Evolutionary conservation across 441 rosid genomes (phyloP).

Genomic region (Biscutella laevigata): DNA sequence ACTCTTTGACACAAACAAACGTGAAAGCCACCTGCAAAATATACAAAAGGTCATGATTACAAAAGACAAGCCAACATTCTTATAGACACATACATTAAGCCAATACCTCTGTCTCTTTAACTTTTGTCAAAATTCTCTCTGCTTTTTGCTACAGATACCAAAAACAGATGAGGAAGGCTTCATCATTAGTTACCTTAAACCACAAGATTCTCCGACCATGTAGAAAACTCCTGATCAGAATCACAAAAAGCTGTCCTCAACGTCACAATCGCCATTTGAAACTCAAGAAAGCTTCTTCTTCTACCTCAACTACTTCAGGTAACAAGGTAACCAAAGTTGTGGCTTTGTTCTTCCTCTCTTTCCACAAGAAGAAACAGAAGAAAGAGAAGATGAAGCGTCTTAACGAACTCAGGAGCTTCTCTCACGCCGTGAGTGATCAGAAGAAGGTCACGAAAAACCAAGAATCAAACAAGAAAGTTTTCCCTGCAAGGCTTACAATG

Average conservation of each 20-base stretch:
- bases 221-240: constrained; percentile 27
- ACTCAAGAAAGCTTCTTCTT: constrained; percentile 29
- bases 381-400: constrained; percentile 32
- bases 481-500: constrained; percentile 19
- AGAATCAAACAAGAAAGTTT: constrained; percentile 23
- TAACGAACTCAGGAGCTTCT: constrained; percentile 27
- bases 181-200: constrained; percentile 24
- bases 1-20: constrained; percentile 11
- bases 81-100: neutral
- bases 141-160: neutral
- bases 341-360: constrained; percentile 29
- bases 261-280: constrained; percentile 24
- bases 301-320: constrained; percentile 15
- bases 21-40: constrained; percentile 24
- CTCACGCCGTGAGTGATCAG: constrained; percentile 24
- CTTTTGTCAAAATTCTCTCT: neutral
- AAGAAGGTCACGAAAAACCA: constrained; percentile 11
- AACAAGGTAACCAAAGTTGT: constrained; percentile 27
- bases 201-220: constrained; percentile 28
- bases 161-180: constrained; percentile 12
- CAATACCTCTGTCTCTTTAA: neutral
- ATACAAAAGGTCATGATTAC: constrained; percentile 9
- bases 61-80: constrained; percentile 14
- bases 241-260: constrained; percentile 20
- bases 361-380: constrained; percentile 30